Percentiles rank a stretch among this genome's conserved stretches.
phyloP scores from a whole-genome alignment of 1,139 yeast species.

The Sugiyamaella castrensis region DNA sequence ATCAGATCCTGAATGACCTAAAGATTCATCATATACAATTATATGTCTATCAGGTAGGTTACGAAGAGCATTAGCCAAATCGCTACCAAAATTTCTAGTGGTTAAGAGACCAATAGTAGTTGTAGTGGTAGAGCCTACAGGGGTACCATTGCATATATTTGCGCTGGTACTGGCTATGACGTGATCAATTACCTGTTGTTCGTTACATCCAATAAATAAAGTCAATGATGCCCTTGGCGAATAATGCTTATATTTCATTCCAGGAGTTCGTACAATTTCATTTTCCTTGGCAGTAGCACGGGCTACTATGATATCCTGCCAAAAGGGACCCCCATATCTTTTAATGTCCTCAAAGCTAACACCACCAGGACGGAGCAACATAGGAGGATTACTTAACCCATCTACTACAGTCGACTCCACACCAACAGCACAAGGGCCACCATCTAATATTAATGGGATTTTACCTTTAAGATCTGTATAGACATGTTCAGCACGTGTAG shows the following conservation, averaged over 20 bases:
- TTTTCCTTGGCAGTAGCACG: slow-evolving; percentile 58
- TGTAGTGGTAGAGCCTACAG: no score
- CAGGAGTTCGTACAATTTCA: slow-evolving; percentile 88
- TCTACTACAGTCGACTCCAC: slow-evolving; percentile 93
- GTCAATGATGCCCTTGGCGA: slow-evolving; percentile 86
- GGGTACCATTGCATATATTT: neutral
- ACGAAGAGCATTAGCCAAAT: slow-evolving; percentile 15
- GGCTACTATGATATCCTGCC: slow-evolving; percentile 65
- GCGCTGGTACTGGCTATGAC: slow-evolving; percentile 1
- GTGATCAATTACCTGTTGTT: slow-evolving; percentile 22
- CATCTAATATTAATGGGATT: slow-evolving; percentile 86
- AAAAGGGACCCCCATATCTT: slow-evolving; percentile 57
- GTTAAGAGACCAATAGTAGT: slow-evolving; percentile 50
- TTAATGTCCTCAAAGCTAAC: slow-evolving; percentile 73
- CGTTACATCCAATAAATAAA: slow-evolving; percentile 54
- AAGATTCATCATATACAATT: slow-evolving; percentile 42
- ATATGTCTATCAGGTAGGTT: neutral
- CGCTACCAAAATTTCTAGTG: slow-evolving; percentile 25
- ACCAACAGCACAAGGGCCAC: slow-evolving; percentile 88
- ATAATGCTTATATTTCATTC: slow-evolving; percentile 95
- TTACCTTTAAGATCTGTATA: slow-evolving; percentile 70
- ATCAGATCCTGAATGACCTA: slow-evolving; percentile 59
- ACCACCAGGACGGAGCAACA: slow-evolving; percentile 92
- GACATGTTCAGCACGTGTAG: slow-evolving; percentile 86
- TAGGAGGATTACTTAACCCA: slow-evolving; percentile 81